Percentiles rank a stretch among this genome's conserved stretches.
phyloP scores from a whole-genome alignment of 2,329 filamentous ascomycete species.

The Cytospora piceicola region DNA sequence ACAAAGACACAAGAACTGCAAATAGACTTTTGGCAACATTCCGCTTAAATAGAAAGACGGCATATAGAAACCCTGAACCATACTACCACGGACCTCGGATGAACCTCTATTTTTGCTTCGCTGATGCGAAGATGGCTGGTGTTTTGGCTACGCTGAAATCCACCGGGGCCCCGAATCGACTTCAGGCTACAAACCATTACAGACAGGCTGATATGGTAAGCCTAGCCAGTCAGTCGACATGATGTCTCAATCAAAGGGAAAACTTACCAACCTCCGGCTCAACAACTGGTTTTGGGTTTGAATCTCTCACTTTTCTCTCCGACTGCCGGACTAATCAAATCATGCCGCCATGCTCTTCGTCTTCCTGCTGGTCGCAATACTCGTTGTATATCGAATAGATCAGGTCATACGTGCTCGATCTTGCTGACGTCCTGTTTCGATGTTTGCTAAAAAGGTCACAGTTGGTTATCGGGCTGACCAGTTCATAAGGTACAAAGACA shows the following conservation, averaged over 20 bases:
- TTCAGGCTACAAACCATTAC: background rate
- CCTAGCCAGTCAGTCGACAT: background rate
- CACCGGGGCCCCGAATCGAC: background rate
- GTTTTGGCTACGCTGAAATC: no score
- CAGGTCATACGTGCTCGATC: slow-evolving; percentile 19
- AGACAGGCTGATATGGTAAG: background rate
- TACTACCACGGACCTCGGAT: background rate
- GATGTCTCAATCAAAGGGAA: background rate
- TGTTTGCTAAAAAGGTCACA: background rate
- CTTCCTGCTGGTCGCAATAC: slow-evolving; percentile 6
- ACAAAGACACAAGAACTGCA: background rate
- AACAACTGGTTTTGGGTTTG: background rate
- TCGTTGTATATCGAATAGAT: slow-evolving; percentile 27
- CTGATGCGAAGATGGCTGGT: background rate
- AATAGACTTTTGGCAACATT: slow-evolving; percentile 7
- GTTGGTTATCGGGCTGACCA: background rate
- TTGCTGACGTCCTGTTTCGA: background rate
- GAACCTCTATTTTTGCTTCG: background rate
- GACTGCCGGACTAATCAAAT: background rate
- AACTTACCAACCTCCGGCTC: background rate
- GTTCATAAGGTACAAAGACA: background rate
- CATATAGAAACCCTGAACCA: background rate
- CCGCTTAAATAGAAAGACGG: background rate
- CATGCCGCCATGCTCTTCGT: background rate
- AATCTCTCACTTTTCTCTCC: background rate